Evolutionary conservation across 1,284 basidiomycete species (phyloP), one percentile per base, ranked within the genome.

Genomic region (Naganishia sp.): DNA sequence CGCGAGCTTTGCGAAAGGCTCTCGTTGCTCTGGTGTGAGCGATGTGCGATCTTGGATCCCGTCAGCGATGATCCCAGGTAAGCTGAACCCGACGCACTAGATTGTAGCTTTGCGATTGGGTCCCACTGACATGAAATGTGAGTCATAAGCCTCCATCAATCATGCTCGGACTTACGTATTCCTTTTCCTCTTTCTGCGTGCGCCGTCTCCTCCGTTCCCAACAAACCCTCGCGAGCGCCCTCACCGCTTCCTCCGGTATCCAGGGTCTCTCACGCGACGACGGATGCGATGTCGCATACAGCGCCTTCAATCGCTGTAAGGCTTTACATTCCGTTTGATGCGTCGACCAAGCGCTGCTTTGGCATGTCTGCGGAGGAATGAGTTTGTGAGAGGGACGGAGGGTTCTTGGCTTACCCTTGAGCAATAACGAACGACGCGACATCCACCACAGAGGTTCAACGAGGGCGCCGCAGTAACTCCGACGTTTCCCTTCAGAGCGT

Each of bases 311-410:
- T 16, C 80, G 78, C 66, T 82, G 83, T 15, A 93, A 79, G 0
- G 90, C 88, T 6, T 70, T 70, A 73, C 92, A 95, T 82, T 95
- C 92, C 6, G 77, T 75, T 77, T 88, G 90, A 76, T 95, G 92
- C 1, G 83, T 55, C 0, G 74, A 46, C 92, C 92, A 95, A 73
- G 94, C 92, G 48, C 78, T 76, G 43, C 80, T 85, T 80, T 94
- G 91, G 73, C 93, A 95, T 43, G 74, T 76, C 90, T 93, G 68
- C 5, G 46, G 2, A 21, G 0, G 18, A 53, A 13, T 52, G n/a
- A 16, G 16, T 0, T 5, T 10, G 23, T 3, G 21, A 44, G 42
- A 49, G 50, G 23, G 28, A n/a, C n/a, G 4, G 39, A 15, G 65
- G 31, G 45, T 21, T 11, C 3, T 63, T 9, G 50, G 63, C 54